Evolutionary conservation across 2,329 filamentous ascomycete genomes (phyloP), one percentile per base, ranked within the genome.

Genomic region (Lasiodiplodia theobromae): DNA sequence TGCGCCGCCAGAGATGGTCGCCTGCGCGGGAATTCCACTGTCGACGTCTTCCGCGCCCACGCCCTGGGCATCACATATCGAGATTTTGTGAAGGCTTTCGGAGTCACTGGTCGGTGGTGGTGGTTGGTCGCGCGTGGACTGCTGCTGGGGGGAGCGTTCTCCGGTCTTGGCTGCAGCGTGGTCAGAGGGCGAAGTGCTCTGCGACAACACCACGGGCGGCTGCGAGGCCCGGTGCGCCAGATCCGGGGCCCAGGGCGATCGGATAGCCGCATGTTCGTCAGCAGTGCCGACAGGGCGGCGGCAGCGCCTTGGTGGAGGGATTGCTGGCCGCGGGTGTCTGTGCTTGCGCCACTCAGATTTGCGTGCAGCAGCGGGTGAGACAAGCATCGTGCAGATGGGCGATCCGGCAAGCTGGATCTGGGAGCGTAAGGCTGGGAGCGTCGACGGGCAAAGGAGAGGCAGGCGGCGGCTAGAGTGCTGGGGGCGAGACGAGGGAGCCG

Each of bases 301-400:
- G 23, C 63, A 44, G 21, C 63, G 51, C 21, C 38, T n/a, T n/a
- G 63, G 51, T 37, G 51, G 63, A 56, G 51, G 51, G 34, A 54
- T 54, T 14, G 63, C 21, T 40, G 49, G 34, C 8, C 62, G 62
- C 5, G 23, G 12, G 6, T 18, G 28, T 54, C 51, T 53, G 31
- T 53, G 62, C 23, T 51, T 34, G 14, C 49, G 62, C 62, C 58
- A 51, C 18, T 23, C 49, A n/a, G 16, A n/a, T 51, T 51, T 53
- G 18, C 37, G 28, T 34, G 63, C 51, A 52, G 34, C 31, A 28
- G 63, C 51, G 5, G 63, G 25, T 34, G 63, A 44, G 38, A 56
- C 31, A 12, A 52, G 60, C 63, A 56, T 66, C 34, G 44, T 47
- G 44, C 44, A 47, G 44, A 10, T n/a, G 44, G 44, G 44, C 44